Evolutionary conservation across 768 basidiomycete species (phyloP).

Genomic region (Tricholoma furcatifolium): DNA sequence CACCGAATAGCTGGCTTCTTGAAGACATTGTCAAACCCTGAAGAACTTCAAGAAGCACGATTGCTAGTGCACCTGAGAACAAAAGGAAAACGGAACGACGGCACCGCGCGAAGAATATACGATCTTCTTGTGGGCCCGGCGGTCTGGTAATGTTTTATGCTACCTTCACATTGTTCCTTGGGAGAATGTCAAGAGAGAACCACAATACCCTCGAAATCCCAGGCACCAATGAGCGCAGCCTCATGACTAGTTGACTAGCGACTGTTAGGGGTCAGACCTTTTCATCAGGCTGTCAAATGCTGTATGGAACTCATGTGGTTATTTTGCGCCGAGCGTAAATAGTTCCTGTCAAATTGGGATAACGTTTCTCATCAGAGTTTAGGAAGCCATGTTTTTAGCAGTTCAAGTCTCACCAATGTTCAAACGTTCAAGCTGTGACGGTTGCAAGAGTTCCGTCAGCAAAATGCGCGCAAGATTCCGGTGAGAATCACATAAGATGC

Average conservation of each 20-base stretch:
- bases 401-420: slow-evolving; percentile 4
- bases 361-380: slow-evolving; percentile 10
- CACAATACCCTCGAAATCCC: not conserved
- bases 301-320: not conserved
- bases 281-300: slow-evolving; percentile 5
- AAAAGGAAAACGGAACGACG: slow-evolving; percentile 4
- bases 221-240: slow-evolving; percentile 1
- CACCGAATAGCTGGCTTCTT: slow-evolving; percentile 10
- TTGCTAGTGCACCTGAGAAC: not conserved
- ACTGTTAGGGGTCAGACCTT: not conserved
- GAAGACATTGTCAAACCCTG: not conserved
- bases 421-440: not conserved
- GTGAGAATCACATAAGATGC: not conserved
- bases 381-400: slow-evolving; percentile 4
- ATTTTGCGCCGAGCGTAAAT: not conserved
- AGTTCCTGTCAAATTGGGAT: slow-evolving; percentile 1
- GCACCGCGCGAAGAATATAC: slow-evolving; percentile 3
- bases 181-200: not conserved
- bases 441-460: not conserved
- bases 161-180: not conserved
- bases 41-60: slow-evolving; percentile 1
- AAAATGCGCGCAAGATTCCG: not conserved
- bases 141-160: slow-evolving; percentile 3
- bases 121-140: not conserved
- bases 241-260: slow-evolving; percentile 10